Base-by-base conservation (phyloP, 169 alveolate species). In the Cryptosporidium viatorum region DNA sequence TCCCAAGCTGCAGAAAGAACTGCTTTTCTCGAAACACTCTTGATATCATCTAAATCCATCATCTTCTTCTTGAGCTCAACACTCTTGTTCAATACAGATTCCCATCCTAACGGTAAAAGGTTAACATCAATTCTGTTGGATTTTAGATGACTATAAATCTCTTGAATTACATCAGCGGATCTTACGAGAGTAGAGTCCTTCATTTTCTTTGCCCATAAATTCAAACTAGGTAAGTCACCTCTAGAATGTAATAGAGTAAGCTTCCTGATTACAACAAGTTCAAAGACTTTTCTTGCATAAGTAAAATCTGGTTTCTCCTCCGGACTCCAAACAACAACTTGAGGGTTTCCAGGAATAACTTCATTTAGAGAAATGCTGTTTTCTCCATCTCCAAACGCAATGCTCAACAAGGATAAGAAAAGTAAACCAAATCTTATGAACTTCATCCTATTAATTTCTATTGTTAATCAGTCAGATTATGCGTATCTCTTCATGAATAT, bases 41-140 rank as follows among this genome's bases (percentile, higher is more conserved):
- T 52, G 7, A 35, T 26, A 9, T 80, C 67, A 21, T 67, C 67
- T 43, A 80, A 48, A 9, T 39, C 51, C 45, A 62, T 41, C 62
- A 65, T 65, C 26, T 62, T 59, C 31, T 65, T 48, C 35, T 29
- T 80, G 14, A 80, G 75, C 55, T 65, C 75, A 18, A 18, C 10
- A 37, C 89, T 52, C 48, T 80, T 65, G 1, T 9, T 29, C 29
- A 37, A n/a, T 7, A 80, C 65, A n/a, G 74, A n/a, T 14, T 80
- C 68, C 89, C 89, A 80, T 62, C 80, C 89, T 10, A 41, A n/a
- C 43, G 89, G 89, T 48, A 80, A 80, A 31, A 80, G 75, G 18
- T 67, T 31, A 26, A 67, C 51, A 41, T 80, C 75, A 23, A 80
- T 80, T 29, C 31, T 33, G 39, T 62, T 80, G 31, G 69, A 29